phyloP scores from a whole-genome alignment of 2,329 filamentous ascomycete species.

The Sporothrix variecibatus region DNA sequence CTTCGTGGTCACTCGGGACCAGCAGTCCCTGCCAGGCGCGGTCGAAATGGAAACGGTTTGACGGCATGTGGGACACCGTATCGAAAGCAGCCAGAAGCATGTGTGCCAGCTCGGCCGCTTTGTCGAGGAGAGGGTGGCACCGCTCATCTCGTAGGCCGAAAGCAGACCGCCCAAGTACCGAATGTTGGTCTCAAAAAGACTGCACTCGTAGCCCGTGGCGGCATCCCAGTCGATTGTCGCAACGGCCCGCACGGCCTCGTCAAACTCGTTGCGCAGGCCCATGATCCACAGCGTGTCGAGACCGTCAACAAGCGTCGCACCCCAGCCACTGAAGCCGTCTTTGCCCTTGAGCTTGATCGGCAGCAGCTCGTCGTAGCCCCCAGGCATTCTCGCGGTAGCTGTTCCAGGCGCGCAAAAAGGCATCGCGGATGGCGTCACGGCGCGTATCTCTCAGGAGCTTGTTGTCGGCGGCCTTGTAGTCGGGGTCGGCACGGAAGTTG shows the following conservation, averaged over 20 bases:
- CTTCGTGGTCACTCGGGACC: conserved; percentile 40
- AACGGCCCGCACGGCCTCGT: conserved; percentile 72
- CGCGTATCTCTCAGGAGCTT: conserved; percentile 21
- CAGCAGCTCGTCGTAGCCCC: conserved; percentile 79
- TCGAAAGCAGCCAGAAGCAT: conserved; percentile 81
- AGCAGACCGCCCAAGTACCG: conserved; percentile 86
- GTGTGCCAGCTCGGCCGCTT: conserved; percentile 76
- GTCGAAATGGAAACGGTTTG: conserved; percentile 58
- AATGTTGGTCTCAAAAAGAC: conserved; percentile 86
- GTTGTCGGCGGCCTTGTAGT: conserved; percentile 12
- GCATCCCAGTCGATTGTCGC: conserved; percentile 70
- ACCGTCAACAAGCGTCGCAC: conserved; percentile 80
- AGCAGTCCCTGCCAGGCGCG: conserved; percentile 42
- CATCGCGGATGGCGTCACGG: conserved; percentile 25
- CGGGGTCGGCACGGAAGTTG: conserved; percentile 32
- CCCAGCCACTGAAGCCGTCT: conserved; percentile 89
- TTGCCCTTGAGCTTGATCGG: conserved; percentile 69
- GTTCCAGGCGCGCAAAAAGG: conserved; percentile 44
- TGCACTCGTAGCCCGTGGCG: conserved; percentile 61
- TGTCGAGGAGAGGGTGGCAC: conserved; percentile 68
- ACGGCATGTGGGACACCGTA: conserved; percentile 72
- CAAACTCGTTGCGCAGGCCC: conserved; percentile 75
- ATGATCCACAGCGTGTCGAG: conserved; percentile 88
- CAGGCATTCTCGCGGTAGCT: conserved; percentile 65
- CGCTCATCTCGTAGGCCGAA: conserved; percentile 83